phyloP scores from a whole-genome alignment of 202 grass and related monocot species.

The Setaria viridis region DNA sequence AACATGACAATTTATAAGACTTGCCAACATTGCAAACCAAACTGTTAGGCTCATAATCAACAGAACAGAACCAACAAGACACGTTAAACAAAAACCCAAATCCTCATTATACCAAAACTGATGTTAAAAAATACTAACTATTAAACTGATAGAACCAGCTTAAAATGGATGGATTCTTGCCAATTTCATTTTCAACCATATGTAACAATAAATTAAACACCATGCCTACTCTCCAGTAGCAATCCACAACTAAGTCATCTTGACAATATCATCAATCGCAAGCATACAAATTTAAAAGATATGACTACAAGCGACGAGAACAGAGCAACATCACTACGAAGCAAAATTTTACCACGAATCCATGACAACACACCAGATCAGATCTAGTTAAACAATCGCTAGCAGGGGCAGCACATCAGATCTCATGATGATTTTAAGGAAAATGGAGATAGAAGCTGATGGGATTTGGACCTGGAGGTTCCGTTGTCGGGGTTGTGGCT shows the following conservation, averaged over 20 bases:
- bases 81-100: neutral
- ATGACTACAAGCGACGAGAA: neutral
- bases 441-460: fast-evolving
- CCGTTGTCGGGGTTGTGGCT: conserved; percentile 95
- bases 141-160: neutral
- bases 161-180: neutral
- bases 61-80: neutral
- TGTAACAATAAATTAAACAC: neutral
- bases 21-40: no score
- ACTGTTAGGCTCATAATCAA: neutral
- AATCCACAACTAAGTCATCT: neutral
- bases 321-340: neutral
- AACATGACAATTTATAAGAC: no score
- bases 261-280: neutral
- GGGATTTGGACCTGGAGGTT: conserved; percentile 55
- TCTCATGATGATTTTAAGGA: neutral
- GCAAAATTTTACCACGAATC: neutral
- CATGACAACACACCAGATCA: neutral
- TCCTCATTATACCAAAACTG: neutral
- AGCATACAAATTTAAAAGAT: neutral
- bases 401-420: neutral
- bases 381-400: neutral
- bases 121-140: neutral
- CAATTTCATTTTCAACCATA: neutral
- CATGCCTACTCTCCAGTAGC: neutral